A percentile compares a stretch with the other conserved stretches of the same genome.
phyloP scores from a whole-genome alignment of 192 early-diverging fungal species.

The Geranomyces variabilis region DNA sequence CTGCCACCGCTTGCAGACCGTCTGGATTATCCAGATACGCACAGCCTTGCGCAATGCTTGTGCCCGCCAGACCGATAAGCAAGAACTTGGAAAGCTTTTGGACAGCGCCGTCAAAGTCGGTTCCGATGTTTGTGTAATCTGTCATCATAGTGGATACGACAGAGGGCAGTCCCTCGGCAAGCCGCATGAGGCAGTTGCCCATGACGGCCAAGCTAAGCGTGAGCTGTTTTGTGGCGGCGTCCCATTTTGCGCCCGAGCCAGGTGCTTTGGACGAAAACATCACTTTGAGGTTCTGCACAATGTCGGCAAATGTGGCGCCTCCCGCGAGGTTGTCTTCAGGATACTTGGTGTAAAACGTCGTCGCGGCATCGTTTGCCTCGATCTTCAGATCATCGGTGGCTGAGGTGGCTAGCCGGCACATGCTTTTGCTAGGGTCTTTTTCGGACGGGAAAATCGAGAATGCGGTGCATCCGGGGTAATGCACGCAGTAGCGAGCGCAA shows the following conservation, averaged over 20 bases:
- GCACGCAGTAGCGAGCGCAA: no score
- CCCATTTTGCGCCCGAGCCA: conserved; percentile 4
- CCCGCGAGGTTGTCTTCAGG: background rate
- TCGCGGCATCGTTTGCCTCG: background rate
- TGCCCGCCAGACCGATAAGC: background rate
- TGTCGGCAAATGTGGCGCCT: conserved; percentile 9
- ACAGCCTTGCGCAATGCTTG: background rate
- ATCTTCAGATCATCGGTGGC: no score
- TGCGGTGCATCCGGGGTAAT: no score
- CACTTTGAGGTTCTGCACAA: conserved; percentile 9
- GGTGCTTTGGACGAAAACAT: background rate
- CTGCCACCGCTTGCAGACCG: conserved; percentile 5
- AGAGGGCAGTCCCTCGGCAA: background rate
- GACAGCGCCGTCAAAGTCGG: conserved; percentile 4
- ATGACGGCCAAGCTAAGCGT: conserved; percentile 2
- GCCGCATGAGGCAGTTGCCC: conserved; percentile 6
- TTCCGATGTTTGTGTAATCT: conserved; percentile 8
- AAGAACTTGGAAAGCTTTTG: no score
- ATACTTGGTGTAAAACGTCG: conserved; percentile 4
- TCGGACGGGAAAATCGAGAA: no score
- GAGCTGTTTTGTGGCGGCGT: background rate
- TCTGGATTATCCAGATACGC: conserved; percentile 4
- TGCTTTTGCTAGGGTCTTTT: no score
- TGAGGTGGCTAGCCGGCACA: no score
- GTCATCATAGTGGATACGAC: conserved; percentile 10